phyloP scores from a whole-genome alignment of 2,329 filamentous ascomycete species.

The Exophiala sp. region DNA sequence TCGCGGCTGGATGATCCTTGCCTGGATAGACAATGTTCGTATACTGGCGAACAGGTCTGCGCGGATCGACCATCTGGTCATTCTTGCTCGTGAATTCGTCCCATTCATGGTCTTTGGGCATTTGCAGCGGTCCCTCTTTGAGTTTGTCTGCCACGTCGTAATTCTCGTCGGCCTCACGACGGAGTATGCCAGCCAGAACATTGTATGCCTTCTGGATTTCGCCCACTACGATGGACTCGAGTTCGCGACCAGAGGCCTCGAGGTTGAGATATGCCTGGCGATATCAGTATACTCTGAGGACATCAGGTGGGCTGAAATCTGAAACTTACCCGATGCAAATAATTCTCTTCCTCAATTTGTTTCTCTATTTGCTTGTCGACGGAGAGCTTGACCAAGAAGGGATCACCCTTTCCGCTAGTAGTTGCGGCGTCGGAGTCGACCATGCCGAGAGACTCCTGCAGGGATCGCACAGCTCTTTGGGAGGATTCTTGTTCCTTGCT shows the following conservation, averaged over 20 bases:
- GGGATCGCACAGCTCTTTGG: constrained; percentile 68
- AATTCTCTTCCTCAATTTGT: constrained; percentile 96
- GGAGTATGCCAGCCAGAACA: constrained; percentile 84
- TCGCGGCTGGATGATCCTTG: constrained; percentile 74
- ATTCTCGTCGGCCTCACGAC: constrained; percentile 81
- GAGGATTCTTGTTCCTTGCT: constrained; percentile 92
- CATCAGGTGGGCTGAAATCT: neutral
- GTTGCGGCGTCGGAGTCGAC: constrained; percentile 72
- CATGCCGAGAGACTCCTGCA: constrained; percentile 78
- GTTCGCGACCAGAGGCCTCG: constrained; percentile 87
- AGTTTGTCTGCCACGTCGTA: constrained; percentile 77
- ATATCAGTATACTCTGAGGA: constrained; percentile 20
- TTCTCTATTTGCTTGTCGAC: constrained; percentile 89
- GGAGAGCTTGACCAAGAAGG: constrained; percentile 77
- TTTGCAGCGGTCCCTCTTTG: constrained; percentile 78
- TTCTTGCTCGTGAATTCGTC: constrained; percentile 73
- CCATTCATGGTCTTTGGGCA: constrained; percentile 95
- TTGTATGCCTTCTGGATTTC: constrained; percentile 99
- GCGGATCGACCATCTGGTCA: constrained; percentile 82
- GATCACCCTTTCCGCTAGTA: constrained; percentile 83
- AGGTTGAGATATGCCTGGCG: constrained; percentile 84
- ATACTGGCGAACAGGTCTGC: constrained; percentile 69
- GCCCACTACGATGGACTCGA: constrained; percentile 93
- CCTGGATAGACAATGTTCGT: constrained; percentile 90
- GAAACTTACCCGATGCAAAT: constrained; percentile 75